Conservation (phyloP, 2,329 filamentous ascomycete species). For the Raffaelea albimanens region DNA sequence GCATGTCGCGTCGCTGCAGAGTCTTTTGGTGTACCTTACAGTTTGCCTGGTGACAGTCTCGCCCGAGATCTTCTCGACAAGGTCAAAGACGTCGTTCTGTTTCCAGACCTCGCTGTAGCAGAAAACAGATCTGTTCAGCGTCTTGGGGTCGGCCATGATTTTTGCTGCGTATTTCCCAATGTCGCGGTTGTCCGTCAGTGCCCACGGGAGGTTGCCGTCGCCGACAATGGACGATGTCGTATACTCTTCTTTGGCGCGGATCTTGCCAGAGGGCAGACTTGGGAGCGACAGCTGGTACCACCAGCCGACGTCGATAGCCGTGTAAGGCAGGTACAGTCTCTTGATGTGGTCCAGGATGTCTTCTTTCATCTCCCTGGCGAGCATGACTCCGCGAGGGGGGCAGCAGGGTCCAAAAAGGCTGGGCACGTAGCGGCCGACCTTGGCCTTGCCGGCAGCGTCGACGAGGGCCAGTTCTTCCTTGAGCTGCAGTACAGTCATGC, state of each 20-base stretch:
- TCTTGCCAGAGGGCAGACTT: constrained; percentile 18
- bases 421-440: not conserved
- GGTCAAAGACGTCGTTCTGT: constrained; percentile 33
- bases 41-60: constrained; percentile 33
- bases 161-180: constrained; percentile 40
- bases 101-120: constrained; percentile 35
- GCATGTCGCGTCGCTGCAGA: too few species aligned
- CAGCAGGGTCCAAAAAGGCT: not conserved
- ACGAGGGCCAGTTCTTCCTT: not conserved
- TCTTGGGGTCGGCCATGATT: constrained; percentile 41
- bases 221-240: constrained; percentile 28
- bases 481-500: not conserved
- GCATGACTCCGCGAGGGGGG: not conserved
- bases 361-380: constrained; percentile 28
- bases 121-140: constrained; percentile 42
- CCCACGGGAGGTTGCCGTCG: constrained; percentile 32
- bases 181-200: constrained; percentile 40
- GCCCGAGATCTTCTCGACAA: constrained; percentile 36
- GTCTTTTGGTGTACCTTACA: constrained; percentile 17
- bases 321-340: constrained; percentile 39
- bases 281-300: constrained; percentile 41
- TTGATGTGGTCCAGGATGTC: constrained; percentile 38
- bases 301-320: constrained; percentile 48
- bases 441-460: constrained; percentile 1
- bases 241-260: constrained; percentile 32